A percentile compares a stretch with the other conserved stretches of the same genome.
Evolutionary conservation across 495 filamentous ascomycete genomes (phyloP).

Genomic region (Annulohypoxylon maeteangense): DNA sequence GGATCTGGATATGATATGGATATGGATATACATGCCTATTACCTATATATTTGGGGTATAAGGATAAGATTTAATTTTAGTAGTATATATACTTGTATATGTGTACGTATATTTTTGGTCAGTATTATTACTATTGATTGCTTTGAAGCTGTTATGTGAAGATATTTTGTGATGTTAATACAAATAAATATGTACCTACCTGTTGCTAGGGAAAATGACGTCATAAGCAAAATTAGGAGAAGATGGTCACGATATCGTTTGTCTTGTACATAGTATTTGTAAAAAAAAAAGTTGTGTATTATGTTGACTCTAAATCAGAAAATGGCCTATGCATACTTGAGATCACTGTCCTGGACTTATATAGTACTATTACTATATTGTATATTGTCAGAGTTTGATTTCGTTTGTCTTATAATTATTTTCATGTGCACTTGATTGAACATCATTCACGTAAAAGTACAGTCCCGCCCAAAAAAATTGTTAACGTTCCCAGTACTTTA

Average conservation of each 20-base stretch:
- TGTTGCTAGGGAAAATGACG: neutral
- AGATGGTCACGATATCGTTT: neutral
- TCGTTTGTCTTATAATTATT: neutral
- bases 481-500: neutral
- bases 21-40: conserved; percentile 10
- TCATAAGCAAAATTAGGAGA: neutral
- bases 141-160: neutral
- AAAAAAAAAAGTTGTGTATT: too few species aligned
- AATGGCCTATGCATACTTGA: too few species aligned
- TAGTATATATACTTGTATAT: neutral
- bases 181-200: too few species aligned
- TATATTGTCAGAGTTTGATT: too few species aligned
- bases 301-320: too few species aligned
- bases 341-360: too few species aligned
- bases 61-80: neutral
- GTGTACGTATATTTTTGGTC: neutral
- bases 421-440: too few species aligned
- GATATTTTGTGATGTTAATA: neutral
- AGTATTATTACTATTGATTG: too few species aligned
- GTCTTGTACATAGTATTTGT: too few species aligned
- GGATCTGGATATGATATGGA: neutral
- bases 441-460: too few species aligned
- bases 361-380: too few species aligned
- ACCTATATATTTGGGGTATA: neutral
- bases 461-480: neutral